Base-by-base conservation (phyloP, 2,329 filamentous ascomycete genomes). In the Emmonsiellopsis sp. region DNA sequence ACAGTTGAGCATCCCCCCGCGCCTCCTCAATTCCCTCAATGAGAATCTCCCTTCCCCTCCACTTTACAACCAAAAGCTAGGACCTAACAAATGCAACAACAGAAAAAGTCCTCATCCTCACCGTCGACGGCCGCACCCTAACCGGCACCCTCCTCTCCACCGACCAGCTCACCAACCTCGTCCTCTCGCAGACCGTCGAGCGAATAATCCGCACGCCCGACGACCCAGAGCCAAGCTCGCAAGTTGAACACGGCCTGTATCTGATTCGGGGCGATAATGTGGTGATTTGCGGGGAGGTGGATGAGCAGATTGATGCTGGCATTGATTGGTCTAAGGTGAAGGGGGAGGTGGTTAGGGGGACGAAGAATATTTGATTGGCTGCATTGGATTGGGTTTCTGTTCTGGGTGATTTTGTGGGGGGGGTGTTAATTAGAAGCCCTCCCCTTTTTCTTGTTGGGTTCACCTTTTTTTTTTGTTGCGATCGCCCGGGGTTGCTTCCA, bases 211-310 rank as follows among this genome's bases (percentile, higher is more conserved):
- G 89, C 58, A 85, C 87, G 1, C 80, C 81, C 43, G 91, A 96
- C 66, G 89, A 95, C 65, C 80, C 83, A 41, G 89, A 95, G 62
- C 81, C 85, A 0, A 94, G 87, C 43, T 82, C 84, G 55, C 83
- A 93, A 66, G 84, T 93, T 15, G 83, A 86, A 4, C 82, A 96
- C 57, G 93, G 93, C 1, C 74, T 97, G 5, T 97, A 96, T 69
- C 79, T 98, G 54, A 87, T 98, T 54, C 82, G 93, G 56, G 93
- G 93, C 51, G 93, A 98, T 69, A 96, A 94, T 65, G 92, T 98
- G 47, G 91, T 90, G 57, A 79, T 94, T 13, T 87, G 93, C 54
- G 93, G 93, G 2, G 76, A 94, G 54, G 85, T 98, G 34, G 90
- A 98, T 69, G 91, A 95, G 71, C 80, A 87, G 62, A 76, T 97